Base-by-base conservation (phyloP, 140 eudicot species). In the Ambrosia hybrid region DNA sequence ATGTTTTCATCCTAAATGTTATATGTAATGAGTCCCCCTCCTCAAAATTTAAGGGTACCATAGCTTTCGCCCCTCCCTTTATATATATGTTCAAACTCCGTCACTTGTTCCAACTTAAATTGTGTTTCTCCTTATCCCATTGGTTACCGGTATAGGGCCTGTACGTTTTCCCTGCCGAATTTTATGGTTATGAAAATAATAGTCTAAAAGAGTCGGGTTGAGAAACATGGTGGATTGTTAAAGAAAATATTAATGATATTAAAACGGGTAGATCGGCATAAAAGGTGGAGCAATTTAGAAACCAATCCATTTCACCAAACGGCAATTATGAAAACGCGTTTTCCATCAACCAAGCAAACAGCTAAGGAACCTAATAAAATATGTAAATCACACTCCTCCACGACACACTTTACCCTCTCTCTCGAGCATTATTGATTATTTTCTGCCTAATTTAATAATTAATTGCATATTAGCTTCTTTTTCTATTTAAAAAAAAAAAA, bases 281-380 rank as follows among this genome's bases (percentile, higher is more conserved):
- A 63, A 63, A 63, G 45, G 78, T 48, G 26, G 71, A 73, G 72
- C 63, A 63, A 73, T 51, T 73, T 51, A 73, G 30, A 51, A 73
- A 62, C 49, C 64, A 36, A 73, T 62, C 78, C 38, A 45, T 46
- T 46, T 34, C 34, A 63, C 71, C 78, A 63, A 74, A 74, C 60
- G 37, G 72, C 72, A 65, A 74, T 74, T 37, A 74, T 74, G 57
- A 36, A 74, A 65, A 9, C 78, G 78, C 78, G 72, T 74, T 52
- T 37, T 74, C 21, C 7, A 74, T 74, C 52, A 65, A 74, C 72
- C 78, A 63, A 21, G 48, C 16, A 56, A 41, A 73, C 78, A 73
- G 71, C 72, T 63, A 73, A 51, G 43, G 45, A 45, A 16, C 56
- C 55, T 70, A 53, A 38, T 70, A 56, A 59, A 59, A 58, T 43